Base-by-base conservation (phyloP, 164 flowering plant genomes). In the Chloranthus sessilifolius region DNA sequence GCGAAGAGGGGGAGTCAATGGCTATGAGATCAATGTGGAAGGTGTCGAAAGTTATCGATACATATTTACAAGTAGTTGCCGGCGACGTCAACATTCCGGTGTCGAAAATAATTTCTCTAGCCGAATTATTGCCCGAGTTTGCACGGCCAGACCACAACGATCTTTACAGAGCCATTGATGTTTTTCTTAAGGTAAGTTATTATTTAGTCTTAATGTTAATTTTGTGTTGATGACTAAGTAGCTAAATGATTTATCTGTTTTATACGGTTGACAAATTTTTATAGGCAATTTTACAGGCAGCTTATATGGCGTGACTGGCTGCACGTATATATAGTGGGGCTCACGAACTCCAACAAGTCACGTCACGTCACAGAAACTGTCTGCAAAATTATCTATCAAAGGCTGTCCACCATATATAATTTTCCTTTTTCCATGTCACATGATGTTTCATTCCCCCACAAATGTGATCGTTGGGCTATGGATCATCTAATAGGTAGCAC, bases 111-210 rank as follows among this genome's bases (percentile, higher is more conserved):
- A 73, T 67, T 5, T 55, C 76, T 30, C 71, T 91, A 1, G 92
- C 84, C 0, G 83, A 82, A 61, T 47, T 74, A 16, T 43, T 91
- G 59, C 94, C 98, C 1, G 80, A 68, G 36, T 36, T 61, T 55
- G 90, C 88, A 5, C 56, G 95, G 43, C 57, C 75, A 10, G 50
- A 58, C 1, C 98, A 91, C 34, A 89, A 91, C 59, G 82, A 79
- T 15, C 79, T 91, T 24, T 91, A 91, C 80, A 76, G 75, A 59
- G 88, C 88, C 11, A 81, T 91, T 34, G 78, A 85, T 74, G 73
- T 66, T 31, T 91, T 74, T 63, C 89, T 91, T 34, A 80, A 87
- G 91, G 98, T 85, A 72, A 30, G 20, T 22, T 23, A 39, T 15
- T 40, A 22, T 17, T 26, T 37, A 17, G 14, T 0, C 30, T 20